Conservation (phyloP, 148 eudicot genomes). For the Cornus controversa region DNA sequence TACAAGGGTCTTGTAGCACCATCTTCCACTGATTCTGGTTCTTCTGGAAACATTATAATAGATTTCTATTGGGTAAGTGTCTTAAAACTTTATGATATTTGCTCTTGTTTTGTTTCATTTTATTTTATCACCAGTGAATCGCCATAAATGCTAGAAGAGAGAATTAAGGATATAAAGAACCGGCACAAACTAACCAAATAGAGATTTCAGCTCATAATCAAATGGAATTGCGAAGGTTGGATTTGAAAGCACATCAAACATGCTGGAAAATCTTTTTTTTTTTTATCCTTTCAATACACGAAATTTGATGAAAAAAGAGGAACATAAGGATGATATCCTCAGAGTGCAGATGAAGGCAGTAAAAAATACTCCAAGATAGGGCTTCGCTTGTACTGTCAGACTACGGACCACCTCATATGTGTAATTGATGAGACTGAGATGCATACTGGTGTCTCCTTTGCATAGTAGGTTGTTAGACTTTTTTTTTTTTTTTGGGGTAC, state of each 20-base stretch:
- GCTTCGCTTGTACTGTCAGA: background rate
- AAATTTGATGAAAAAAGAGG: background rate
- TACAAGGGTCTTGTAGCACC: constrained; percentile 84
- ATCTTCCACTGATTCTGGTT: constrained; percentile 93
- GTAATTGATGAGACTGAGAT: background rate
- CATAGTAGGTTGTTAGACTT: background rate
- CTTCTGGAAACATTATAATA: constrained; percentile 78
- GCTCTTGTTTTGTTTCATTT: background rate
- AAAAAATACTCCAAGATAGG: too few relatives aligned
- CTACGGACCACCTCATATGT: background rate
- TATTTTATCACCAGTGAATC: background rate
- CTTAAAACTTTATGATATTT: constrained; percentile 3
- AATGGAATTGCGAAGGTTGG: background rate
- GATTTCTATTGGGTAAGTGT: constrained; percentile 96
- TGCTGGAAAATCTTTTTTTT: background rate
- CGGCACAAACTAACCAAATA: background rate
- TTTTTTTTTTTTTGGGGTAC: background rate
- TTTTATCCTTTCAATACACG: too few relatives aligned
- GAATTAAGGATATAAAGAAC: background rate
- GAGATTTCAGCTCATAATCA: background rate
- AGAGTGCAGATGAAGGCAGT: too few relatives aligned
- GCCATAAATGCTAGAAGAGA: background rate
- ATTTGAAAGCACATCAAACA: background rate
- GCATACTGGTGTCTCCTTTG: background rate
- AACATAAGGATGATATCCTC: too few relatives aligned